These are phyloP conservation scores for Wickerhamiella australiensis DNA, from an alignment of 805 yeast species.

Conservation along the genomic window DNA sequence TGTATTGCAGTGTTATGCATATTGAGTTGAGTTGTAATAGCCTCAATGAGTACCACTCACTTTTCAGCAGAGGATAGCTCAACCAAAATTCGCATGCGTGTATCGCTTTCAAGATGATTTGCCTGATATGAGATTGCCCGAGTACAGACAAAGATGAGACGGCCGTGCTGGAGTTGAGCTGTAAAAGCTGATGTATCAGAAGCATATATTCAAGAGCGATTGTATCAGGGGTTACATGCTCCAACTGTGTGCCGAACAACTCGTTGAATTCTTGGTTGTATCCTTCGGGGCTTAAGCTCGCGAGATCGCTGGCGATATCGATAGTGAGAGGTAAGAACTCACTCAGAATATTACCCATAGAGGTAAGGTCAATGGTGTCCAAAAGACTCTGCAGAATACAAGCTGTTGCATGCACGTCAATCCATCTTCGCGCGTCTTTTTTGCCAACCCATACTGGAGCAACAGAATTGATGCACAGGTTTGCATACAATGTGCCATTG, in stretches of 20 bases:
- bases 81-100: not conserved
- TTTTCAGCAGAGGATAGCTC: not conserved
- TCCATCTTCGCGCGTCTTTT: conserved; percentile 3
- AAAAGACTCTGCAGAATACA: not conserved
- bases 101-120: not conserved
- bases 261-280: not conserved
- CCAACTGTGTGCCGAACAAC: not conserved
- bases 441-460: conserved; percentile 8
- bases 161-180: not conserved
- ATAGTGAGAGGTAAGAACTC: conserved; percentile 2
- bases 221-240: not conserved
- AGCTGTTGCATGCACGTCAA: conserved; percentile 2
- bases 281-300: not conserved
- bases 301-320: not conserved
- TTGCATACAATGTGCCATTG: not conserved
- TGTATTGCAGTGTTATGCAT: not conserved
- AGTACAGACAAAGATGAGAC: not conserved
- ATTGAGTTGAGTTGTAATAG: not conserved
- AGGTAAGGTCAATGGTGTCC: not conserved
- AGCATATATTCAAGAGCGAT: conserved; percentile 6
- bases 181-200: conserved; percentile 1
- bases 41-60: not conserved
- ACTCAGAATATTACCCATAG: not conserved
- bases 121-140: conserved; percentile 2
- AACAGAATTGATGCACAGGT: conserved; percentile 1